These are phyloP conservation scores for Cyclocybe aegerita DNA, from an alignment of 768 basidiomycete genomes.

Conservation along the genomic window DNA sequence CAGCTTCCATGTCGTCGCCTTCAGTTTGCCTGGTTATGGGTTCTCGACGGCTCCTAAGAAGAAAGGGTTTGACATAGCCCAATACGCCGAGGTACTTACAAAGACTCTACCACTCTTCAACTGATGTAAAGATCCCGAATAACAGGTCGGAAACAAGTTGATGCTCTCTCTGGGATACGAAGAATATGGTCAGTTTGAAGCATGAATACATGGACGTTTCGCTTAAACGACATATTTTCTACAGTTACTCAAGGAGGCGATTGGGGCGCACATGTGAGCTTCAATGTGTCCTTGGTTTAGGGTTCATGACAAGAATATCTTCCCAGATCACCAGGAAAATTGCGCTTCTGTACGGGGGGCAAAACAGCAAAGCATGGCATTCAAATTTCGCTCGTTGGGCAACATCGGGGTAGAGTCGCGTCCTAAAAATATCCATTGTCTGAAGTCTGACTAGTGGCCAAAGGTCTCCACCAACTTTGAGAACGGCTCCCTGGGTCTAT, in stretches of 20 bases:
- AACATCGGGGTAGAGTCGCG: conserved; percentile 8
- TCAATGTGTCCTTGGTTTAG: background rate
- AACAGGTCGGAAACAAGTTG: too few relatives aligned
- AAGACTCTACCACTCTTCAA: too few relatives aligned
- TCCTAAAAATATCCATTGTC: background rate
- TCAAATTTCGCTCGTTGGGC: conserved; percentile 41
- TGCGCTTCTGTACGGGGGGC: conserved; percentile 27
- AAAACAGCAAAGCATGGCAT: conserved; percentile 50
- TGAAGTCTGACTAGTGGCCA: background rate
- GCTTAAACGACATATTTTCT: background rate
- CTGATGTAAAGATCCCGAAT: too few relatives aligned
- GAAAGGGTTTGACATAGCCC: too few relatives aligned
- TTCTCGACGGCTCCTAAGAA: conserved; percentile 36
- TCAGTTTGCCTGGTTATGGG: conserved; percentile 58
- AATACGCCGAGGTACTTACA: too few relatives aligned
- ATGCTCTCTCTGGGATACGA: conserved; percentile 18
- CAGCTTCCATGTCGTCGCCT: conserved; percentile 58
- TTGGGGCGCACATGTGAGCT: conserved; percentile 38
- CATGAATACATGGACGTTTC: background rate
- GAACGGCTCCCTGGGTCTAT: conserved; percentile 19
- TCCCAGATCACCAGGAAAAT: conserved; percentile 26
- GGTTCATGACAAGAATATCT: background rate
- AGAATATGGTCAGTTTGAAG: conserved; percentile 39
- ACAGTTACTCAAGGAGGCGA: conserved; percentile 50
- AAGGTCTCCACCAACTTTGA: conserved; percentile 16